Evolutionary conservation across 441 rosid genomes (phyloP), one percentile per base, ranked within the genome.

Genomic region (Erysimum pusillum): DNA sequence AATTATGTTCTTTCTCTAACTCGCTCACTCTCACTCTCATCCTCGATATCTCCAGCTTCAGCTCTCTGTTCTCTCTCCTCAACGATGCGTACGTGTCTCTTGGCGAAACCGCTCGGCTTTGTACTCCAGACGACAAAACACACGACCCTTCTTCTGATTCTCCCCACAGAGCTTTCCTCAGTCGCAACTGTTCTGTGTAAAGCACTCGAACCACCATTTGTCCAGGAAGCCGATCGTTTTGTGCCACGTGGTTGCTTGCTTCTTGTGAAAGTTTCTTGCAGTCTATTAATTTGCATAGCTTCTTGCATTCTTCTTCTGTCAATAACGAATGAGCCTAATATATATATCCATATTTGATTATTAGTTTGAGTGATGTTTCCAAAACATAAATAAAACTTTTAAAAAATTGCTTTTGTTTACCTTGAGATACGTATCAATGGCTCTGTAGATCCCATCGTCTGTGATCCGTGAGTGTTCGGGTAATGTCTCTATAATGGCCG

Each of bases 21-120:
- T 92, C 97, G 4, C 91, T 87, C 18, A 94, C 84, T 79, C 97
- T 90, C 73, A 88, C 91, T 79, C 97, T 78, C 97, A 94, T 94
- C 63, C 98, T 89, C 6, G 97, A 88, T 77, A 94, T 87, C 79
- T 94, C 97, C 4, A 87, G 94, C 88, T 90, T 94, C 45, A 91
- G 90, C 71, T 94, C 95, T 63, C 96, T 83, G 77, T 92, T 94
- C 76, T 94, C 98, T 84, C 98, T 87, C 68, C 97, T 82, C 49
- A 91, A 10, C 9, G 93, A 90, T 0, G 98, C 97, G 22, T 94
- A 94, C 32, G 88, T 91, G 52, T 94, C 97, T 44, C 91, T 81
- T 12, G 98, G 98, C 5, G 97, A 90, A 84, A 90, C 90, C 25
- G 89, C 89, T 61, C 96, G 85, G 69, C 92, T 94, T 0, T 88